phyloP scores from a whole-genome alignment of 2,329 filamentous ascomycete genomes.

The Xylaria sp. region DNA sequence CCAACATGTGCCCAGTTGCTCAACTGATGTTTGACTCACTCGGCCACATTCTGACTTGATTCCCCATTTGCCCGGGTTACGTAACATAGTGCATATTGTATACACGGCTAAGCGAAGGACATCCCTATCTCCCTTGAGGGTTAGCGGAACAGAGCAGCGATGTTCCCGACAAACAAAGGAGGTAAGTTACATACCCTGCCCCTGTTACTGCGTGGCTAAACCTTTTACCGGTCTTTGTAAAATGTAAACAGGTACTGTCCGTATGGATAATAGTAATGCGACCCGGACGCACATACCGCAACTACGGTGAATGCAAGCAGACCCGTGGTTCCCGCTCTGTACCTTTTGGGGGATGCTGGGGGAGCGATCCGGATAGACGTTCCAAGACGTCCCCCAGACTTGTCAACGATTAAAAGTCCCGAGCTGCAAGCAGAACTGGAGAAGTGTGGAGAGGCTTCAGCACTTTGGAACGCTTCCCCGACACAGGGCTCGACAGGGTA shows the following conservation, averaged over 20 bases:
- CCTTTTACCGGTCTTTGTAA: constrained; percentile 2
- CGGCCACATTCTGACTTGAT: no score
- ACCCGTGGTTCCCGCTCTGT: constrained; percentile 11
- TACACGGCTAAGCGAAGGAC: not conserved
- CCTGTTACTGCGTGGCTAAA: constrained; percentile 2
- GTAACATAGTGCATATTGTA: not conserved
- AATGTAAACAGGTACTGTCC: not conserved
- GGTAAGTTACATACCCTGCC: constrained; percentile 9
- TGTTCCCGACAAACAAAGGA: constrained; percentile 30
- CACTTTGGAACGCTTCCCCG: constrained; percentile 30
- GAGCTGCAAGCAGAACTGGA: constrained; percentile 20
- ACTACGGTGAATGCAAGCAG: constrained; percentile 19
- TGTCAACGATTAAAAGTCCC: constrained; percentile 21
- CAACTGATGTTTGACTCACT: not conserved
- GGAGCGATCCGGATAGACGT: constrained; percentile 14
- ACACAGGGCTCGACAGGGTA: not conserved
- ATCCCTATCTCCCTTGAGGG: constrained; percentile 3
- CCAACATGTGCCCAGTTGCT: not conserved
- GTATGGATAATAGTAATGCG: not conserved
- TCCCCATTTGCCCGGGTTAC: not conserved
- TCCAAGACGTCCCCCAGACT: constrained; percentile 15
- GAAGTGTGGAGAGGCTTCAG: constrained; percentile 30
- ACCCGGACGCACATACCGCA: constrained; percentile 7
- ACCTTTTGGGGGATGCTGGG: not conserved
- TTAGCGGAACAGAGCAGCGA: constrained; percentile 27